Base-by-base conservation (phyloP, 371 early-diverging fungal genomes). In the Mucor circinelloides region DNA sequence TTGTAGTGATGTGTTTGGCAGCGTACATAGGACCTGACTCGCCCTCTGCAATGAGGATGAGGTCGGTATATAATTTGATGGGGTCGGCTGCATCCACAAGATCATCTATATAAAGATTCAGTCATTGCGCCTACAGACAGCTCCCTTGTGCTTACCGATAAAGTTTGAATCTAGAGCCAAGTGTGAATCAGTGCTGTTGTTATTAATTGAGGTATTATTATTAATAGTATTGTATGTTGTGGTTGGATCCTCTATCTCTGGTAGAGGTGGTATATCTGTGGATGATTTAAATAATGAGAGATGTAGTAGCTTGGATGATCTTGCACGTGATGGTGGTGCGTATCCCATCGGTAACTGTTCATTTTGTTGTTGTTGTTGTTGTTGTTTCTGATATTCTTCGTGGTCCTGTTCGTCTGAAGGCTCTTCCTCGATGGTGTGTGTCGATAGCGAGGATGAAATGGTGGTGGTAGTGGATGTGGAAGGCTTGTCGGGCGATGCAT, bases 1-100 rank as follows among this genome's bases (percentile, higher is more conserved):
- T 77, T 0, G 87, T 85, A 23, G 84, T 58, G 13, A 74, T 75
- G 25, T 88, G 83, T 38, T 83, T 87, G 34, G 88, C 89, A 30
- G 85, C 79, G 75, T 82, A 90, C 80, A 92, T 83, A 25, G 89
- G 87, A 19, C 93, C 93, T 7, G 89, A 91, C 67, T 93, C 93
- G 25, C 93, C 93, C 75, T 91, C 93, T 12, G 93, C 93, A 63
- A 91, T 88, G 55, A 83, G 70, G 28, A 79, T 77, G 61, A 88
- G 75, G 56, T 87, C 83, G 13, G 76, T 69, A 63, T 87, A 89
- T 2, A 84, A 44, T 13, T 72, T 60, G 17, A 64, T 68, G 2
- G 87, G 85, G 57, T 89, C 86, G 13, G 82, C 78, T 40, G 66
- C 69, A 58, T 87, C 78, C 25, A 80, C 68, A 15, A 82, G 52